phyloP scores from a whole-genome alignment of 106 monocot genomes.

The Dactylorhiza incarnata region DNA sequence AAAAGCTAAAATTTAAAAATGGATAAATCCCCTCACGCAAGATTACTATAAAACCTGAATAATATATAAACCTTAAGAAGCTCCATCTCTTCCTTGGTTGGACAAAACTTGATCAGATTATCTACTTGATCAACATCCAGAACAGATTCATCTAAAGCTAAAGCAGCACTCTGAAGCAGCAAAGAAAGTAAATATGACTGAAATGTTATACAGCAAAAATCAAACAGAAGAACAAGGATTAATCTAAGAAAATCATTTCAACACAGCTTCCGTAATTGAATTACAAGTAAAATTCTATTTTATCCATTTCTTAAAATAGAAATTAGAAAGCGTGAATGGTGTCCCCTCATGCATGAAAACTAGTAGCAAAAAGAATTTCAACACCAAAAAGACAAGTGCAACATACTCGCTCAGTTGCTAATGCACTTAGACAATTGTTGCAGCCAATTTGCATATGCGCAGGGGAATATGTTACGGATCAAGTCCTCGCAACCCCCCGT shows the following conservation, averaged over 20 bases:
- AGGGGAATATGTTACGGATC: no score
- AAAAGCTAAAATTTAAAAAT: not conserved
- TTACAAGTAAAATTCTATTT: not conserved
- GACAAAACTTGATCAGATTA: constrained; percentile 30
- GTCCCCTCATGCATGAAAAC: no score
- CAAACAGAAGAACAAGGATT: not conserved
- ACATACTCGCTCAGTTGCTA: no score
- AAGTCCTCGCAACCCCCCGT: no score
- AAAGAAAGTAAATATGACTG: not conserved
- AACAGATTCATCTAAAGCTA: constrained; percentile 21
- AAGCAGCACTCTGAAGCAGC: constrained; percentile 16
- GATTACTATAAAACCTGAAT: not conserved
- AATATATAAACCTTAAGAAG: constrained; percentile 22
- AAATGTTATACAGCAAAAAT: not conserved
- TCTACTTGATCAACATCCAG: constrained; percentile 29
- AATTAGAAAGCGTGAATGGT: no score
- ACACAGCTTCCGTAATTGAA: not conserved
- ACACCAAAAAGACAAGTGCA: no score
- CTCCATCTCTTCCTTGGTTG: constrained; percentile 31
- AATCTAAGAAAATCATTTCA: not conserved
- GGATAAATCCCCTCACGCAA: not conserved
- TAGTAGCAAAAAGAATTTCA: no score
- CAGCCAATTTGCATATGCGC: no score
- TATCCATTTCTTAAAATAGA: no score
- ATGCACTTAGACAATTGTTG: no score